Evolutionary conservation across 1,139 yeast species (phyloP), one percentile per base, ranked within the genome.

Genomic region (Candida sojae): DNA sequence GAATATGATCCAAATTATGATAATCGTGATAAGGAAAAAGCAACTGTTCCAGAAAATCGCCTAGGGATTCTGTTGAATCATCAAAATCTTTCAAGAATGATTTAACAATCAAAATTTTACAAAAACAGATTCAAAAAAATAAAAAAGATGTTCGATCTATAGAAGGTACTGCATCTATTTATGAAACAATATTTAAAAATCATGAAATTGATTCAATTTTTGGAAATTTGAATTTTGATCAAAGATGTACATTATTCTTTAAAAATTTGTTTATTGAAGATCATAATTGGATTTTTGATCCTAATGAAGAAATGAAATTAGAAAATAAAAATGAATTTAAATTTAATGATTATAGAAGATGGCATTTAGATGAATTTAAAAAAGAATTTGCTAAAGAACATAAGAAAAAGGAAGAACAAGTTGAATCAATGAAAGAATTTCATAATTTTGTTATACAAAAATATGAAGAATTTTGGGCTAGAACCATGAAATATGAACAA

Each of bases 241-340:
- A 63, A 38, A 48, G 72, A 38, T 67, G 74, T 57, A 68, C 66
- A 47, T 60, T 68, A 44, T 69, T 65, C 46, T 68, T 69, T 57
- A 59, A 59, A 39, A 67, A 60, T 39, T 55, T 68, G 36, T 68
- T 57, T 53, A 50, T 57, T 2, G 34, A 53, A 2, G 60, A 66
- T 45, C 53, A 59, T 12, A 65, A 66, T 50, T 69, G 74, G 74
- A 54, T 53, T 34, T 45, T 68, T 6, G 55, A 67, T 35, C 71
- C 70, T 23, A 53, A 62, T 49, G 58, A 53, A 41, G 55, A 60
- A 31, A 55, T 61, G 25, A 56, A 55, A 4, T 52, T 62, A 43
- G 68, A 64, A 28, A 57, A 60, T 39, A 48, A 59, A 32, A 39
- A 53, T 25, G 53, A 58, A 9, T 54, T 53, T 40, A 51, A 49